Evolutionary conservation across 148 eudicot genomes (phyloP).

Genomic region (Rheum nobile): DNA sequence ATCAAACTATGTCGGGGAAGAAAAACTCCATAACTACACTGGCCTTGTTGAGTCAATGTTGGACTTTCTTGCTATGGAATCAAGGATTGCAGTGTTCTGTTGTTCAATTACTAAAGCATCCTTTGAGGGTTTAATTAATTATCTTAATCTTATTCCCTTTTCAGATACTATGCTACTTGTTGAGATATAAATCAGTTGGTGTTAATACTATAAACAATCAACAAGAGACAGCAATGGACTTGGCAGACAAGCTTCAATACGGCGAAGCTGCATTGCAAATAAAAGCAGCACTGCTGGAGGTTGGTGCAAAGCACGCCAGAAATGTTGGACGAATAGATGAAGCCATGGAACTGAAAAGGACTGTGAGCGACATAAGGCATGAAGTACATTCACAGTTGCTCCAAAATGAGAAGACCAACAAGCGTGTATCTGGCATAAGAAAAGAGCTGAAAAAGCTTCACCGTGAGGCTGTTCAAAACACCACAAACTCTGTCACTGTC

Average conservation of each 20-base stretch:
- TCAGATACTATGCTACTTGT: constrained; percentile 53
- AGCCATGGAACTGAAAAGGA: constrained; percentile 63
- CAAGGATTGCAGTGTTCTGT: neutral
- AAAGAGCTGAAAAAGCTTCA: constrained; percentile 77
- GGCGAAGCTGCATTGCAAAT: constrained; percentile 56
- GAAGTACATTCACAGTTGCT: constrained; percentile 75
- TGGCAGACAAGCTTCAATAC: constrained; percentile 75
- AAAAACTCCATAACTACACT: neutral
- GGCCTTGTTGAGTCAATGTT: neutral
- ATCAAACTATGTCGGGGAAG: neutral
- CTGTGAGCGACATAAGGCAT: constrained; percentile 82
- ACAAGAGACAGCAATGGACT: constrained; percentile 79
- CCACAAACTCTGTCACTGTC: constrained; percentile 79
- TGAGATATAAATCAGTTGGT: constrained; percentile 45
- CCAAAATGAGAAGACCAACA: constrained; percentile 74
- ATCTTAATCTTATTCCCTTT: neutral
- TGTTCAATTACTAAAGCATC: neutral
- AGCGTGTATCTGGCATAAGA: constrained; percentile 70
- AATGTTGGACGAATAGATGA: constrained; percentile 53
- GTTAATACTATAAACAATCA: constrained; percentile 68
- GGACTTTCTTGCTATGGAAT: neutral
- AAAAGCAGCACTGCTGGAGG: constrained; percentile 43
- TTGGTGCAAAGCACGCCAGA: constrained; percentile 66
- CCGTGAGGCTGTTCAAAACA: constrained; percentile 79
- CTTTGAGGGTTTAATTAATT: neutral